Evolutionary conservation across 257 asterid species (phyloP), one percentile per base, ranked within the genome.

Genomic region (Solanum appendiculatum): DNA sequence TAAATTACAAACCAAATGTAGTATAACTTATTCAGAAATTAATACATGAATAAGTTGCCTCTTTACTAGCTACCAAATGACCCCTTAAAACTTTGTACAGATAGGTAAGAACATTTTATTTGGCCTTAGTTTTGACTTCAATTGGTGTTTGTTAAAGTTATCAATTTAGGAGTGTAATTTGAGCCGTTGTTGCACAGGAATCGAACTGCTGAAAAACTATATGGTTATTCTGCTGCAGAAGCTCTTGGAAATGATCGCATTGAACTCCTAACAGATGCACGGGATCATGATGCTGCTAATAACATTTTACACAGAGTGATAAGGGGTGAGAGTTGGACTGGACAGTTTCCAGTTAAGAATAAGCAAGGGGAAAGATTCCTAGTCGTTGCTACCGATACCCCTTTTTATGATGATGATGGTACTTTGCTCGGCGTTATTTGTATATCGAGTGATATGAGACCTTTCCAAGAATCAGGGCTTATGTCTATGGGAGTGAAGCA

Each of bases 341-440:
- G 99, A 40, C 92, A 91, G 87, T 94, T 94, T 89, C 98, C 99
- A 27, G 92, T 93, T 40, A 94, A 87, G 87, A 92, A 90, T 80
- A 95, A 92, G 93, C 90, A 48, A 33, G 98, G 98, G 34, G 93
- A 90, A 15, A 91, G 92, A 88, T 93, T 97, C 82, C 20, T 87
- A 83, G 92, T 93, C 18, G 73, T 93, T 86, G 93, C 93, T 68
- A 95, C 96, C 54, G 88, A 94, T 77, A 89, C 98, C 33, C 98
- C 99, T 56, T 92, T 97, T 86, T 94, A 91, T 73, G 98, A 95
- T 64, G 98, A 97, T 86, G 92, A 94, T 85, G 98, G 96, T 80
- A 88, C 89, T 87, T 82, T 94, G 85, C 90, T 95, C 44, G 99
- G 98, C 15, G 86, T 91, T 82, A 92, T 96, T 88, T 91, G 94